Evolutionary conservation across 345 rosid genomes (phyloP).

Genomic region (Pistacia integerrima): DNA sequence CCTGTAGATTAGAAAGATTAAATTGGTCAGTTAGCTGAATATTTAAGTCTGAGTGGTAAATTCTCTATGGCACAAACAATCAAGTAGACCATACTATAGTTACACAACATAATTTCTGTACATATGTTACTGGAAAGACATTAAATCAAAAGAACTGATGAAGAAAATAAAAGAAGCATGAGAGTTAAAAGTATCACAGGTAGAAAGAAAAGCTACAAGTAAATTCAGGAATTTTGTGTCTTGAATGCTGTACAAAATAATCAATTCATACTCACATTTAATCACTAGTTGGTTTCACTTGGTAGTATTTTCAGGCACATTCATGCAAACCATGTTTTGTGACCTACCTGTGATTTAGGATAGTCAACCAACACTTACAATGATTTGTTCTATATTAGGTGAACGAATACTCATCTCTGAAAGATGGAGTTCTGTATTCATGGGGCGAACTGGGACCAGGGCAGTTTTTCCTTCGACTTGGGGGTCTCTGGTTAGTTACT

Average conservation of each 20-base stretch:
- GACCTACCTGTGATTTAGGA: background rate
- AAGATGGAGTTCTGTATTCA: constrained; percentile 78
- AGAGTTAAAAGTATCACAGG: background rate
- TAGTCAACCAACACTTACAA: constrained; percentile 18
- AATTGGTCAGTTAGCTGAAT: background rate
- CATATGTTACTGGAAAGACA: background rate
- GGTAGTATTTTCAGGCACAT: constrained; percentile 60
- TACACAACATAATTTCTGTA: background rate
- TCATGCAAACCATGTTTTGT: background rate
- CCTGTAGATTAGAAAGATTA: background rate
- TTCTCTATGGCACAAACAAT: background rate
- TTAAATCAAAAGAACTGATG: background rate
- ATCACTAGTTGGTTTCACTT: constrained; percentile 9
- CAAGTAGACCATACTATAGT: background rate
- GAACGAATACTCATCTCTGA: constrained; percentile 85
- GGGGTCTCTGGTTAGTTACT: constrained; percentile 82
- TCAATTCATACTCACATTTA: constrained; percentile 1
- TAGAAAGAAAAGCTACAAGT: background rate
- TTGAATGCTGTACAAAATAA: background rate
- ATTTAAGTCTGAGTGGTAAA: background rate
- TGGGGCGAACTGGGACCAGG: constrained; percentile 85
- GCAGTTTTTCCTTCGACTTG: constrained; percentile 73
- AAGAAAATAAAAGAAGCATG: background rate
- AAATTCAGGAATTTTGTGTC: background rate
- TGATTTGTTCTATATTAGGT: constrained; percentile 45